A percentile compares a stretch with the other conserved stretches of the same genome.
phyloP scores from a whole-genome alignment of 2,329 filamentous ascomycete genomes.

The Aureobasidium leucospermi region DNA sequence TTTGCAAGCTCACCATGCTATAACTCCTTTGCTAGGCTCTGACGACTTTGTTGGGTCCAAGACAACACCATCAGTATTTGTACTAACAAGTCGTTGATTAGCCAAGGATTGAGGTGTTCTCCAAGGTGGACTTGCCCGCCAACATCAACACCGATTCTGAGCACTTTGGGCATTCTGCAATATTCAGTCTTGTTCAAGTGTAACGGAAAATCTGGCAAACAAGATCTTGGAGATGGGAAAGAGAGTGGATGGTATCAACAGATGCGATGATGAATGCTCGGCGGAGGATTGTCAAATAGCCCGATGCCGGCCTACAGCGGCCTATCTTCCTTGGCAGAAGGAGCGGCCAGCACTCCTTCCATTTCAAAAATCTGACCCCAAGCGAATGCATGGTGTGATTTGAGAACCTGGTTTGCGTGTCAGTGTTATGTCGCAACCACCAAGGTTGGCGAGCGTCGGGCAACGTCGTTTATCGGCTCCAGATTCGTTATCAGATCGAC shows the following conservation, averaged over 20 bases:
- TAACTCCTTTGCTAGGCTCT: conserved; percentile 1
- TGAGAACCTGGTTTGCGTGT: no score
- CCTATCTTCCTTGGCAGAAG: background rate
- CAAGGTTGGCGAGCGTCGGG: no score
- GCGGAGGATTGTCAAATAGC: background rate
- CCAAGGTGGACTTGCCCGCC: background rate
- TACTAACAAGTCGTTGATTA: background rate
- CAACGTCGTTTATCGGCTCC: background rate
- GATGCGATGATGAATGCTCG: background rate
- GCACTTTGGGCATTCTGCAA: background rate
- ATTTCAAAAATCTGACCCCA: no score
- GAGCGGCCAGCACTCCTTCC: background rate
- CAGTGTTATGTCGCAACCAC: no score
- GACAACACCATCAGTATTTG: conserved; percentile 8
- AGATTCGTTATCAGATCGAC: background rate
- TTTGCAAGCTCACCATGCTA: background rate
- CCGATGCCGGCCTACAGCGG: background rate
- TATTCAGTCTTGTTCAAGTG: background rate
- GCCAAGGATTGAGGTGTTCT: background rate
- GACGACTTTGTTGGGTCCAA: background rate
- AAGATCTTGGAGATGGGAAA: background rate
- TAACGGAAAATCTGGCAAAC: background rate
- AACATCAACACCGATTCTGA: conserved; percentile 9
- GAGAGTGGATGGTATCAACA: background rate
- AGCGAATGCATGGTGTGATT: no score